Evolutionary conservation across 164 flowering plant genomes (phyloP), one percentile per base, ranked within the genome.

Genomic region (Nelumbo lutea): DNA sequence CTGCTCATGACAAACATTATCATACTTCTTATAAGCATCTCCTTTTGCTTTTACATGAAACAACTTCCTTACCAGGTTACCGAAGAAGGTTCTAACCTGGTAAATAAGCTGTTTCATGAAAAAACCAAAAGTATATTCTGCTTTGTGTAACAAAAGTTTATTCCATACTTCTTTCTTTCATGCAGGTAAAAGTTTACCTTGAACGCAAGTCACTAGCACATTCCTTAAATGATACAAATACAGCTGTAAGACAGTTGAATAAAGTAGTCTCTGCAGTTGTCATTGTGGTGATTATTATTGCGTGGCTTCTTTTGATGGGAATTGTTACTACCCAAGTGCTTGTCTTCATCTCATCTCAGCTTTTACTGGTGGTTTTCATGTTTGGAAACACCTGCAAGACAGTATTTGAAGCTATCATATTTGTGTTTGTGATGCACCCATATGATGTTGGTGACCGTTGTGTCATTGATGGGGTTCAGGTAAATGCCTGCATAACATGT

Each of bases 371-470:
- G 57, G 94, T 44, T 3, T 95, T 92, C 68, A 77, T 95, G 83
- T 89, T 95, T 62, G 96, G 97, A 4, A 89, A 89, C 76, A 83
- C 93, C 1, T 82, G 80, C 77, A 95, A 87, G 79, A 84, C 83
- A 41, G 73, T 88, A 13, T 92, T 95, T 75, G 97, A 95, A 79
- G 88, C 92, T 66, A 82, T 92, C 76, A 82, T 95, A 52, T 92
- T 95, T 73, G 96, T 90, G 9, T 95, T 95, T 62, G 88, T 90
- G 66, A 88, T 87, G 89, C 98, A 94, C 75, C 97, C 97, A 7
- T 95, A 83, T 77, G 98, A 92, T 70, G 96, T 95, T 8, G 98
- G 98, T 9, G 98, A 95, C 70, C 90, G 94, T 40, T 95, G 98
- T 75, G 97, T 92, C 62, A 70, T 95, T 65, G 98, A 95, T 77